phyloP scores from a whole-genome alignment of 2,329 filamentous ascomycete species.

The Penicillium digitatum region DNA sequence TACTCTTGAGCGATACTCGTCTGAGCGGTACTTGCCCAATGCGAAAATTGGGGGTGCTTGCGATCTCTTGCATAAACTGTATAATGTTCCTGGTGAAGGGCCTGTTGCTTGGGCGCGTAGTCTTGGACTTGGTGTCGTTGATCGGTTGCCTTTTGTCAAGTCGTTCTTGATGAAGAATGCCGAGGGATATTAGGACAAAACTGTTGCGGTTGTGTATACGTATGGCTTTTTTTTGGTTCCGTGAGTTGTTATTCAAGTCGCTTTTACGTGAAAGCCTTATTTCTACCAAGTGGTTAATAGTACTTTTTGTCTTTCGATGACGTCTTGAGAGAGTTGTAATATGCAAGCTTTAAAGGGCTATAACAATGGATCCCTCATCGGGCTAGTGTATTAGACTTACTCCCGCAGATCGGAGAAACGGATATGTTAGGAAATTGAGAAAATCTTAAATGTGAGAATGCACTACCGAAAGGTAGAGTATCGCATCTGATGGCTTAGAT shows the following conservation, averaged over 20 bases:
- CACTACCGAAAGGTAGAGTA: too few species aligned
- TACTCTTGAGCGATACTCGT: conserved; percentile 75
- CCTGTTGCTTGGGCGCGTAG: conserved; percentile 77
- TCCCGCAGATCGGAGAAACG: too few species aligned
- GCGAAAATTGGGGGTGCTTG: conserved; percentile 71
- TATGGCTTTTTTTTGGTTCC: conserved; percentile 7
- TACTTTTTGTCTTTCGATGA: not conserved
- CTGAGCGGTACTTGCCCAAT: conserved; percentile 78
- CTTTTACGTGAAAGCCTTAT: conserved; percentile 3
- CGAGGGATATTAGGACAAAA: conserved; percentile 29
- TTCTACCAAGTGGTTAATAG: not conserved
- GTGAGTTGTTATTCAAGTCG: conserved; percentile 20
- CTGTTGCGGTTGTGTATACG: conserved; percentile 3
- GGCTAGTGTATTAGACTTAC: too few species aligned
- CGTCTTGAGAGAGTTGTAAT: not conserved
- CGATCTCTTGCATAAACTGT: conserved; percentile 90
- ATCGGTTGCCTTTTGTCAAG: conserved; percentile 72
- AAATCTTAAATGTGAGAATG: too few species aligned
- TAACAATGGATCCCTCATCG: too few species aligned
- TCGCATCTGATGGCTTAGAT: too few species aligned
- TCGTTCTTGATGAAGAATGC: conserved; percentile 75
- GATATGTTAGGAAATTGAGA: too few species aligned
- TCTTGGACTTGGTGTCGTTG: conserved; percentile 69
- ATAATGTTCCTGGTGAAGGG: conserved; percentile 68
- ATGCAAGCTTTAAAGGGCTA: too few species aligned